Percentiles rank a stretch among this genome's conserved stretches.
Evolutionary conservation across 2,329 filamentous ascomycete genomes (phyloP).

Genomic region (Colletotrichum melonis): DNA sequence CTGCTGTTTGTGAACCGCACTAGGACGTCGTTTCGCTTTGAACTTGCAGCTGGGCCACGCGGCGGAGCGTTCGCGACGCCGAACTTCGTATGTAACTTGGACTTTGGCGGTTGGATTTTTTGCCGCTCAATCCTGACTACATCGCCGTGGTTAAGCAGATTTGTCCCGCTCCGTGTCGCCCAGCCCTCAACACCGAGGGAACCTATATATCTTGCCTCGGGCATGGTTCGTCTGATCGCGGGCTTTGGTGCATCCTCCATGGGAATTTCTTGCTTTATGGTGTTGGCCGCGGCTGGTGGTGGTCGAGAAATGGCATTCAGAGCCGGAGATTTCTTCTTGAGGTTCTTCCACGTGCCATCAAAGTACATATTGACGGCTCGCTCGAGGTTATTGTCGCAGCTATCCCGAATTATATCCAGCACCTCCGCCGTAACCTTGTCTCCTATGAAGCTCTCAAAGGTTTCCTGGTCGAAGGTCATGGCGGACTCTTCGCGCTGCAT

Average conservation of each 20-base stretch:
- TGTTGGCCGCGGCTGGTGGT: background rate
- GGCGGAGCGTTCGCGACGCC: conserved; percentile 47
- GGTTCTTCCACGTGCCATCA: conserved; percentile 73
- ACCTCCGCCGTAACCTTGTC: conserved; percentile 62
- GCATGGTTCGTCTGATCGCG: conserved; percentile 43
- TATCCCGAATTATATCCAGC: conserved; percentile 61
- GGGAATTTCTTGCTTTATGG: background rate
- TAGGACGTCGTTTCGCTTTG: conserved; percentile 82
- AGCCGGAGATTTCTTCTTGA: conserved; percentile 45
- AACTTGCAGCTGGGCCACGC: conserved; percentile 60
- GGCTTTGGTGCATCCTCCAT: conserved; percentile 20
- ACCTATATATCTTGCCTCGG: conserved; percentile 78
- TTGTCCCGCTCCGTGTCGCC: conserved; percentile 85
- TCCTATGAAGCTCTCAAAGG: conserved; percentile 71
- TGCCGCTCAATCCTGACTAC: conserved; percentile 87
- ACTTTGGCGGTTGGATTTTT: conserved; percentile 72
- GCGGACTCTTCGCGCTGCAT: conserved; percentile 41
- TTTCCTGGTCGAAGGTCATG: conserved; percentile 64
- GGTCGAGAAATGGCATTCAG: background rate
- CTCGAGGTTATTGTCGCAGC: conserved; percentile 69
- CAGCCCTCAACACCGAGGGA: conserved; percentile 93
- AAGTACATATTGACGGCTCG: conserved; percentile 77
- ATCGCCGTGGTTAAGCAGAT: conserved; percentile 84
- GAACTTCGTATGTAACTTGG: conserved; percentile 55
- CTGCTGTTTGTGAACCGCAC: conserved; percentile 87